phyloP scores from a whole-genome alignment of 768 basidiomycete species.

The Mycena vulgaris region DNA sequence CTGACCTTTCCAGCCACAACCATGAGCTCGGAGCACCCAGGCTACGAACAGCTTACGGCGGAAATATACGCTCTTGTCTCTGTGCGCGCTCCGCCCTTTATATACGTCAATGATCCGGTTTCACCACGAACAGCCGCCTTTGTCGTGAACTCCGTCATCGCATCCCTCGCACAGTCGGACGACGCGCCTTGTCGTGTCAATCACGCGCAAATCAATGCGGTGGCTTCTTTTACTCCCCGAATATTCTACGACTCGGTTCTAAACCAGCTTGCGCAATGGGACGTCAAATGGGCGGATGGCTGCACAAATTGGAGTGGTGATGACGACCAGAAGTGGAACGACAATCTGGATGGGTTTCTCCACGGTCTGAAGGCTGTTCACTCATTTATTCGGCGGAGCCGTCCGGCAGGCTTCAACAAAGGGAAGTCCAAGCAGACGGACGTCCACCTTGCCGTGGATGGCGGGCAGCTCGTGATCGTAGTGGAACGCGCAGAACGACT shows the following conservation, averaged over 20 bases:
- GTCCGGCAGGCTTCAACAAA: conserved; percentile 30
- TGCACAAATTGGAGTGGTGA: conserved; percentile 70
- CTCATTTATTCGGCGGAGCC: conserved; percentile 41
- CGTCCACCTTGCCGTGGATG: conserved; percentile 32
- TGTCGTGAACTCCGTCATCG: conserved; percentile 58
- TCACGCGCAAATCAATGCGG: conserved; percentile 67
- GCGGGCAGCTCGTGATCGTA: conserved; percentile 69
- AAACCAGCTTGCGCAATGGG: conserved; percentile 72
- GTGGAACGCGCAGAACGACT: conserved; percentile 80
- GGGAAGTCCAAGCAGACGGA: conserved; percentile 36
- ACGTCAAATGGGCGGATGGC: conserved; percentile 71
- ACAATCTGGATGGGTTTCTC: conserved; percentile 78
- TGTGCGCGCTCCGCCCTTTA: conserved; percentile 71
- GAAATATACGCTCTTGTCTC: conserved; percentile 57
- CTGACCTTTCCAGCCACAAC: background rate
- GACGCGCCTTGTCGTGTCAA: conserved; percentile 48
- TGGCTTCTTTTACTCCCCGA: conserved; percentile 73
- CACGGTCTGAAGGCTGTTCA: conserved; percentile 70
- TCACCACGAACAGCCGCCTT: conserved; percentile 62
- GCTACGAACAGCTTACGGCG: conserved; percentile 33
- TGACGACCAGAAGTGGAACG: conserved; percentile 67
- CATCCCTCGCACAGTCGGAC: conserved; percentile 40
- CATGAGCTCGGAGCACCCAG: conserved; percentile 29
- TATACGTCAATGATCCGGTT: conserved; percentile 75
- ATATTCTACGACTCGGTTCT: conserved; percentile 78